Base-by-base conservation (phyloP, 345 rosid genomes). In the Linum lewisii region DNA sequence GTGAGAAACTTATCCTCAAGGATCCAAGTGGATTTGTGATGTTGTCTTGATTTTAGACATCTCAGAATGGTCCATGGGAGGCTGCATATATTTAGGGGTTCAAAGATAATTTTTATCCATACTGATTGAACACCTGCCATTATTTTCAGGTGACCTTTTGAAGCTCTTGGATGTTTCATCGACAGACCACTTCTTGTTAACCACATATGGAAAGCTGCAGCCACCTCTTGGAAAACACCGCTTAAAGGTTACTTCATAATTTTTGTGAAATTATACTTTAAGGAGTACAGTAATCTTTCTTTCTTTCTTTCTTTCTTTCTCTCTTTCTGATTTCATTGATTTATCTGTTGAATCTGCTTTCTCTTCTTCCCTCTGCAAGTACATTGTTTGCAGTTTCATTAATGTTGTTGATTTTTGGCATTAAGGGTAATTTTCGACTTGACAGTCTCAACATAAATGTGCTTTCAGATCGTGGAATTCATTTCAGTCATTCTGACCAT, bases 191-290 rank as follows among this genome's bases (percentile, higher is more conserved):
- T 53, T 71, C 66, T 72, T 87, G 66, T 63, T 78, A 25, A 91
- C 98, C 60, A 87, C 98, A 1, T 91, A 84, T 68, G 98, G 98
- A 38, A 86, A 82, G 75, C 69, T 91, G 76, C 96, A 84, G 72
- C 96, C 98, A 60, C 98, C 98, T 66, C 92, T 91, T 21, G 95
- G 96, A 57, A 91, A 85, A 69, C 96, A 88, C 68, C 92, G 96
- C 24, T 68, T 91, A 63, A 91, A 88, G 95, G 98, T 87, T 60
- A 59, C 54, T 1, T 53, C 63, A 36, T 6, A 21, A 24, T 47
- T 51, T 32, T 11, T 45, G 47, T 21, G 52, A 6, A 57, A 44
- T 8, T 26, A 42, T 45, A 19, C 53, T n/a, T 50, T 5, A 22
- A 38, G 37, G 15, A 42, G 15, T 11, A 42, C 9, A 42, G 47